These are phyloP conservation scores for Aspergillus candidus DNA, from an alignment of 2,329 filamentous ascomycete species.

Conservation along the genomic window DNA sequence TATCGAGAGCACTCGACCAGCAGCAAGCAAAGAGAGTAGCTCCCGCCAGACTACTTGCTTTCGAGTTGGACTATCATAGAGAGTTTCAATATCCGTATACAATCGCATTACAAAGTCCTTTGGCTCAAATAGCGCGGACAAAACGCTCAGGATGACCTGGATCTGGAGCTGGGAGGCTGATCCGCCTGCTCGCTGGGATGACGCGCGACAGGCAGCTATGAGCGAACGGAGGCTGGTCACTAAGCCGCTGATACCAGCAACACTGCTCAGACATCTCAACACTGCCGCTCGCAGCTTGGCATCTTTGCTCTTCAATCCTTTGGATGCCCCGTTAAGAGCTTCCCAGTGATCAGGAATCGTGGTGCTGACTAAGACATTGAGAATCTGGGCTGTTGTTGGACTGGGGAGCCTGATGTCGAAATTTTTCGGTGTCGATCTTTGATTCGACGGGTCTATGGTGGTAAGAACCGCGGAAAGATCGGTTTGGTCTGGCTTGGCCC, in stretches of 20 bases:
- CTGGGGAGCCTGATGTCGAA: conserved; percentile 59
- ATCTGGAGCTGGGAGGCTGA: conserved; percentile 30
- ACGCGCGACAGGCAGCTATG: conserved; percentile 31
- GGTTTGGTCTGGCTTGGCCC: conserved; percentile 34
- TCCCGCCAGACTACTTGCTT: conserved; percentile 58
- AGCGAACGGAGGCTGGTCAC: conserved; percentile 62
- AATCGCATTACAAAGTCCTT: conserved; percentile 39
- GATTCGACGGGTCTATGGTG: conserved; percentile 32
- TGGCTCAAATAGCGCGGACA: conserved; percentile 39
- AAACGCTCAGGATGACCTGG: conserved; percentile 30
- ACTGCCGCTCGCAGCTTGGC: conserved; percentile 43
- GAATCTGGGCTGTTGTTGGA: conserved; percentile 65
- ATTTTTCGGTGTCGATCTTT: conserved; percentile 12
- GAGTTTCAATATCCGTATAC: conserved; percentile 39
- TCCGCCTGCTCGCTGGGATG: conserved; percentile 25
- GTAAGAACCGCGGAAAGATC: conserved; percentile 27
- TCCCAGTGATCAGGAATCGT: conserved; percentile 81
- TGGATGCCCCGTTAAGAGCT: conserved; percentile 40
- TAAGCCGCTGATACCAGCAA: conserved; percentile 72
- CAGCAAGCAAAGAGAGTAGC: conserved; percentile 51
- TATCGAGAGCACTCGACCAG: conserved; percentile 54
- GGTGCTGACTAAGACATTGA: conserved; percentile 66
- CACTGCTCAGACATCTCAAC: conserved; percentile 60
- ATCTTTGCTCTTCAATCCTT: conserved; percentile 10
- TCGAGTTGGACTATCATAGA: conserved; percentile 39